These are phyloP conservation scores for Dioszegia crocea DNA, from an alignment of 768 basidiomycete species.

Conservation along the genomic window DNA sequence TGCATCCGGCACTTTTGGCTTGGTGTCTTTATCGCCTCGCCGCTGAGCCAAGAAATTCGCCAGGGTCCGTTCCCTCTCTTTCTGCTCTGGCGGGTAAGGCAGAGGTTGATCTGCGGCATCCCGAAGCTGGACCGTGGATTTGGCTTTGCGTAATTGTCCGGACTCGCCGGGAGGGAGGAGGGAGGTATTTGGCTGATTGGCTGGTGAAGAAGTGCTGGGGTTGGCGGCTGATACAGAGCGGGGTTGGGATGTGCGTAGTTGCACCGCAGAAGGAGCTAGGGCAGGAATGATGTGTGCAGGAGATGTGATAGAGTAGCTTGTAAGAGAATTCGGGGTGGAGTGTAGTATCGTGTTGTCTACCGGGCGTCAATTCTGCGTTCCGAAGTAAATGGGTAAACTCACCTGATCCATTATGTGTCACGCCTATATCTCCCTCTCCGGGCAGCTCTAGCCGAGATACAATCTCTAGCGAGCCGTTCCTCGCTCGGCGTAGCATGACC, in stretches of 20 bases:
- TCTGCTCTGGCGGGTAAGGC: not conserved
- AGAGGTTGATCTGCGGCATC: not conserved
- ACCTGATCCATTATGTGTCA: conserved; percentile 5
- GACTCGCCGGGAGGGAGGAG: not conserved
- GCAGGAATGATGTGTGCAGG: conserved; percentile 2
- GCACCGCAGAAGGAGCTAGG: not conserved
- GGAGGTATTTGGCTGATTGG: not conserved
- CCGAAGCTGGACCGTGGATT: not conserved
- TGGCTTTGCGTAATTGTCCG: not conserved
- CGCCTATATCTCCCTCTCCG: conserved; percentile 29
- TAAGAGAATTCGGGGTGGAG: conserved; percentile 17
- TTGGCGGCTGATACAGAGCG: conserved; percentile 2
- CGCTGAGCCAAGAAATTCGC: conserved; percentile 31
- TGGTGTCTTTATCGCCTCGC: conserved; percentile 13
- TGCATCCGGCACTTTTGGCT: not conserved
- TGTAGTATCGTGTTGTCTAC: conserved; percentile 25
- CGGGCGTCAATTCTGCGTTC: not conserved
- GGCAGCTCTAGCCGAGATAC: conserved; percentile 31
- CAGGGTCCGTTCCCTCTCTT: conserved; percentile 24
- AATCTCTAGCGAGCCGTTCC: not conserved
- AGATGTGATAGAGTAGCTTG: conserved; percentile 30
- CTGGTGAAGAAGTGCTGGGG: not conserved
- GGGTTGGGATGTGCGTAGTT: not conserved
- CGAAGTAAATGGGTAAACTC: not conserved
- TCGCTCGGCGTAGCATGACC: conserved; percentile 14